Conservation (phyloP, 208 protist species). For the Cochliopodium minus region DNA sequence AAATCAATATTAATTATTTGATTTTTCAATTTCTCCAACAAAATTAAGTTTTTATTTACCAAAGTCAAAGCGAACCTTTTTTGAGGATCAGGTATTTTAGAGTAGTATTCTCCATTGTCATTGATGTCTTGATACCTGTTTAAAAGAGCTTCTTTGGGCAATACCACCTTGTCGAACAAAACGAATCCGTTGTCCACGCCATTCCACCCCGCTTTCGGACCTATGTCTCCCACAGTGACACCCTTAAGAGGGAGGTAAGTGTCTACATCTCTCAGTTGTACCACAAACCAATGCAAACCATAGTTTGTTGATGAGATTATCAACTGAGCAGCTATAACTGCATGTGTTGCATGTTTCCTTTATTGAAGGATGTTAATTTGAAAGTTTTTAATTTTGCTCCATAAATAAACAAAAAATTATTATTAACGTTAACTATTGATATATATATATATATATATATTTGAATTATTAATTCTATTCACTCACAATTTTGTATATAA, state of each 20-base stretch:
- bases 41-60: no score
- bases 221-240: conserved; percentile 1
- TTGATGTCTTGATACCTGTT: conserved; percentile 11
- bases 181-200: conserved; percentile 12
- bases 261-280: conserved; percentile 4
- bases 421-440: no score
- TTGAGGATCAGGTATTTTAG: no score
- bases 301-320: not conserved
- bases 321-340: conserved; percentile 15
- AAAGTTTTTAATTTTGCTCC: no score
- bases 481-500: no score
- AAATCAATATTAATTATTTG: no score
- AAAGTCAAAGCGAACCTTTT: no score
- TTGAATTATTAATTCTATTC: no score
- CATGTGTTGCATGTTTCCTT: conserved; percentile 1
- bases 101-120: conserved; percentile 11
- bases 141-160: conserved; percentile 17
- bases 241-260: conserved; percentile 1
- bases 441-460: no score
- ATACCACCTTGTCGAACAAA: conserved; percentile 13
- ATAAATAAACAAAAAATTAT: no score
- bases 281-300: conserved; percentile 10
- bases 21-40: no score
- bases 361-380: not conserved
- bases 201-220: conserved; percentile 3